Percentiles rank a stretch among this genome's conserved stretches.
Evolutionary conservation across 495 filamentous ascomycete genomes (phyloP).

Genomic region (Glutinoglossum americanum): DNA sequence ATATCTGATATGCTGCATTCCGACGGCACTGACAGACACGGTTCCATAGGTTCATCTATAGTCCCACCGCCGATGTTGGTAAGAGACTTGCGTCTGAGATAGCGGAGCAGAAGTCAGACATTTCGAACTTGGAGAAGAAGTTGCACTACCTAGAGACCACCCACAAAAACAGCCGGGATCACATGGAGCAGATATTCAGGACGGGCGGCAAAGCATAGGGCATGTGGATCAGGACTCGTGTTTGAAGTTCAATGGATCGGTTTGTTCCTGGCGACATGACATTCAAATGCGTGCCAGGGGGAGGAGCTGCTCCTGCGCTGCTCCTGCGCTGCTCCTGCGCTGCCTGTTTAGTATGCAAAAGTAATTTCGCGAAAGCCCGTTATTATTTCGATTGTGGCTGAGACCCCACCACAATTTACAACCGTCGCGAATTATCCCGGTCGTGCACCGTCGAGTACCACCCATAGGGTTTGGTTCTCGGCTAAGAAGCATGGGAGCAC

Average conservation of each 20-base stretch:
- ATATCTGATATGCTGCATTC: no score
- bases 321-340: neutral
- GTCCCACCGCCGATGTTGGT: slow-evolving; percentile 50
- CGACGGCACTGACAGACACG: slow-evolving; percentile 5
- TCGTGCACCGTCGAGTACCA: no score
- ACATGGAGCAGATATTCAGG: slow-evolving; percentile 69
- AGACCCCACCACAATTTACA: neutral
- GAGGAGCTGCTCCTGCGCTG: no score
- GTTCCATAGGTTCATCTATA: slow-evolving; percentile 59
- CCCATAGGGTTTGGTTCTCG: no score
- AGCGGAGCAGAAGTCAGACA: slow-evolving; percentile 50
- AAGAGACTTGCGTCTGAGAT: slow-evolving; percentile 55
- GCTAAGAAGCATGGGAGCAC: no score
- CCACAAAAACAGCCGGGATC: slow-evolving; percentile 73
- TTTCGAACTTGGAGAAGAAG: slow-evolving; percentile 67
- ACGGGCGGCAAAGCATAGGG: slow-evolving; percentile 18
- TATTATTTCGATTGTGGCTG: neutral
- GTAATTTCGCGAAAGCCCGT: neutral
- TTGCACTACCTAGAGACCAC: slow-evolving; percentile 88
- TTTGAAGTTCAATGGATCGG: neutral
- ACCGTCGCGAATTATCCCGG: no score
- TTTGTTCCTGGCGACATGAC: neutral
- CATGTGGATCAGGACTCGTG: neutral
- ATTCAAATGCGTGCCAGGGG: neutral
- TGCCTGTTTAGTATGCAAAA: no score